Conservation (phyloP, 129 eudicot species). For the Lactuca saligna region DNA sequence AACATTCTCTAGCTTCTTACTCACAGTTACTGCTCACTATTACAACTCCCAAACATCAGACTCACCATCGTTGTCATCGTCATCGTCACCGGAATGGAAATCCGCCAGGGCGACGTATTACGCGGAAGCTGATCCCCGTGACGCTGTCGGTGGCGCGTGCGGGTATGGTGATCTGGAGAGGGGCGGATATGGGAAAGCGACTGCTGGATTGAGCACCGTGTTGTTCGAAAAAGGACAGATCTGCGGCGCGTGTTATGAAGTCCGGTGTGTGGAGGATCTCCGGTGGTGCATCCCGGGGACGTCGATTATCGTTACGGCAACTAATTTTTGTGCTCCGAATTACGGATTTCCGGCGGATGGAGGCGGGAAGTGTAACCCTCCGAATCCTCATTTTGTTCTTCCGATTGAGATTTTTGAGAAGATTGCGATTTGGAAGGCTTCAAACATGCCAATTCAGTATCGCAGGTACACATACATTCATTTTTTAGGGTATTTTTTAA, state of each 20-base stretch:
- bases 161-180: slow-evolving; percentile 77
- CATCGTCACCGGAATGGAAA: slow-evolving; percentile 51
- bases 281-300: slow-evolving; percentile 94
- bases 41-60: slow-evolving; percentile 37
- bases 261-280: slow-evolving; percentile 82
- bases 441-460: slow-evolving; percentile 91
- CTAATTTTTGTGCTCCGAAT: slow-evolving; percentile 95
- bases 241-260: slow-evolving; percentile 90
- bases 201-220: slow-evolving; percentile 69
- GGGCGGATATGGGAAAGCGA: slow-evolving; percentile 80
- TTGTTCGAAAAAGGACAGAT: slow-evolving; percentile 82
- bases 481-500: neutral
- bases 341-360: slow-evolving; percentile 70
- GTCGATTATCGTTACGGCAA: slow-evolving; percentile 83
- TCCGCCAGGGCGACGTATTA: slow-evolving; percentile 91
- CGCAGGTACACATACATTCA: slow-evolving; percentile 49
- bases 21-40: slow-evolving; percentile 41
- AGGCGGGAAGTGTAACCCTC: slow-evolving; percentile 84
- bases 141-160: slow-evolving; percentile 88
- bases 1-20: neutral
- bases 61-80: slow-evolving; percentile 23
- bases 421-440: slow-evolving; percentile 95
- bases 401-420: slow-evolving; percentile 95
- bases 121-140: slow-evolving; percentile 80
- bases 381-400: slow-evolving; percentile 82